phyloP scores from a whole-genome alignment of 768 basidiomycete species.

The Boletus bicolor region DNA sequence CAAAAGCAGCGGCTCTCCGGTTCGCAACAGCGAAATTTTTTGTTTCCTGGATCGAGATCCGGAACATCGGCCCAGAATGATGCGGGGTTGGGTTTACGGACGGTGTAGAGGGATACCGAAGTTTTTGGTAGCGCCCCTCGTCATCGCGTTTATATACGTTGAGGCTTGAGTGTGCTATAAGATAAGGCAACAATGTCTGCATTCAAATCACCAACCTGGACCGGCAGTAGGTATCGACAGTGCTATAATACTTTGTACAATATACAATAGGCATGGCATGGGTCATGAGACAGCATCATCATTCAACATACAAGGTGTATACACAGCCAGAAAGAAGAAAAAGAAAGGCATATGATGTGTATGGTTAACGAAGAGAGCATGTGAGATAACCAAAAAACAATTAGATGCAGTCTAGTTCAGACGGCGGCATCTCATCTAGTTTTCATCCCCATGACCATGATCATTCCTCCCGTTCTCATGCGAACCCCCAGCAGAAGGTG shows the following conservation, averaged over 20 bases:
- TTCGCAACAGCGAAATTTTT: slow-evolving; percentile 25
- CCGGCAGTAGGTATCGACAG: slow-evolving; percentile 31
- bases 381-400: slow-evolving; percentile 15
- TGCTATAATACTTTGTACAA: slow-evolving; percentile 24
- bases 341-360: slow-evolving; percentile 15
- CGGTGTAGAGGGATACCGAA: slow-evolving; percentile 7
- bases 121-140: slow-evolving; percentile 3
- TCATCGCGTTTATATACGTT: slow-evolving; percentile 1
- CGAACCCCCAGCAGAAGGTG: slow-evolving; percentile 34
- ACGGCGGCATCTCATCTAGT: slow-evolving; percentile 26
- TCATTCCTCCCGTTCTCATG: slow-evolving; percentile 30
- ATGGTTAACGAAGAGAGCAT: slow-evolving; percentile 12
- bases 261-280: slow-evolving; percentile 25
- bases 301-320: slow-evolving; percentile 29
- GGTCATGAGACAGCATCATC: slow-evolving; percentile 19
- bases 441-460: slow-evolving; percentile 30
- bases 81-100: slow-evolving; percentile 24
- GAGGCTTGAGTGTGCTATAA: background rate
- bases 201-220: slow-evolving; percentile 18
- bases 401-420: slow-evolving; percentile 14
- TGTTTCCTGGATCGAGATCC: slow-evolving; percentile 27
- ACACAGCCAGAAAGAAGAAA: slow-evolving; percentile 11
- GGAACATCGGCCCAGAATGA: slow-evolving; percentile 26
- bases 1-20: slow-evolving; percentile 29
- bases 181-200: slow-evolving; percentile 23